phyloP scores from a whole-genome alignment of 345 rosid species.

The Pistacia vera region DNA sequence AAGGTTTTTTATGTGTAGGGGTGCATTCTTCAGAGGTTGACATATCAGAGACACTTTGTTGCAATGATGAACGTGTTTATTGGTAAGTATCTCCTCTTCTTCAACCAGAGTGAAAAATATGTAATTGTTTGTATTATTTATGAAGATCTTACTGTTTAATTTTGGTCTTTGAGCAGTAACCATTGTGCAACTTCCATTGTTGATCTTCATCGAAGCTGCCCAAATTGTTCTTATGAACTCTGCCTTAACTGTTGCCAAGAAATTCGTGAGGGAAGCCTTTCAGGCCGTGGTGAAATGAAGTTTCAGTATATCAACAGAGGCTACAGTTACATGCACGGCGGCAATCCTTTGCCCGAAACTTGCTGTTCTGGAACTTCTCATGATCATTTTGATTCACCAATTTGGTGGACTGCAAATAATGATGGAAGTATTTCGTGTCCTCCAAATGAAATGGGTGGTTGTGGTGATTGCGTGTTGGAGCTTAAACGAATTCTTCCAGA shows the following conservation, averaged over 20 bases:
- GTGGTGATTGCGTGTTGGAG: slow-evolving; percentile 63
- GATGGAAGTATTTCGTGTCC: slow-evolving; percentile 75
- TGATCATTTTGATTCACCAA: slow-evolving; percentile 26
- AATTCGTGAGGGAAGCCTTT: slow-evolving; percentile 52
- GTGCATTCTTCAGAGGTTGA: slow-evolving; percentile 29
- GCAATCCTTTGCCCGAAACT: slow-evolving; percentile 37
- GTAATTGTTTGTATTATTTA: slow-evolving; percentile 5
- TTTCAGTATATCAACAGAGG: slow-evolving; percentile 54
- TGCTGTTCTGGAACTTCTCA: slow-evolving; percentile 19
- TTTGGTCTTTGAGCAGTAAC: slow-evolving; percentile 51
- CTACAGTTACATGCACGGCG: slow-evolving; percentile 69
- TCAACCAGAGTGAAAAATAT: background rate
- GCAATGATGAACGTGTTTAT: slow-evolving; percentile 70
- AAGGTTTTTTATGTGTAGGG: slow-evolving; percentile 23
- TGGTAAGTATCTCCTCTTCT: slow-evolving; percentile 49
- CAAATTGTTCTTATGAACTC: slow-evolving; percentile 70
- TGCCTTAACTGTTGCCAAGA: slow-evolving; percentile 87
- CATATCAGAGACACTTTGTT: slow-evolving; percentile 42
- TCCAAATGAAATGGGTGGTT: slow-evolving; percentile 72
- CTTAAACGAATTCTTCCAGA: slow-evolving; percentile 59
- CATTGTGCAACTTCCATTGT: slow-evolving; percentile 87
- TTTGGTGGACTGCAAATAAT: slow-evolving; percentile 43
- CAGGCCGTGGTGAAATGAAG: slow-evolving; percentile 43
- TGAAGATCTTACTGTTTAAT: slow-evolving; percentile 2
- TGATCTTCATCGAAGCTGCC: slow-evolving; percentile 84